Evolutionary conservation across 441 rosid genomes (phyloP).

Genomic region (Rhodomyrtus psidioides): DNA sequence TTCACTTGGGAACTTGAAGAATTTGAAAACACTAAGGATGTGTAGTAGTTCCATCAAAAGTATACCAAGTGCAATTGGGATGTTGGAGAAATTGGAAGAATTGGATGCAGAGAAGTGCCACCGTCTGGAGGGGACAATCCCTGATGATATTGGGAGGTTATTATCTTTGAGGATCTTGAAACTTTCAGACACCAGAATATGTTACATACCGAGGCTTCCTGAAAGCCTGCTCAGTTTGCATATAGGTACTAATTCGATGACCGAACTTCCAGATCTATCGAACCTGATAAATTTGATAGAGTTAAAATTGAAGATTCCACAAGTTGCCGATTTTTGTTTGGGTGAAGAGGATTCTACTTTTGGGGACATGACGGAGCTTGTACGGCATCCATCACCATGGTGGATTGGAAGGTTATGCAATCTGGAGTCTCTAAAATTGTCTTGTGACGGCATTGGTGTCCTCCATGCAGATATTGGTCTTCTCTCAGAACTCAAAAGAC

Average conservation of each 20-base stretch:
- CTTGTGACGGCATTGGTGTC: not conserved
- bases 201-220: not conserved
- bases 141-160: not conserved
- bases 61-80: not conserved
- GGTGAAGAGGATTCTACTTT: not conserved
- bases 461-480: not conserved
- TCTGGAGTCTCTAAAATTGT: not conserved
- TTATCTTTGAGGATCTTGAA: not conserved
- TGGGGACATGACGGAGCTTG: not conserved
- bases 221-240: not conserved
- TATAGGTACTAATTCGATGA: not conserved
- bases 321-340: not conserved
- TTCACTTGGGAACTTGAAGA: not conserved
- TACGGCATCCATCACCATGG: not conserved
- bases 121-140: not conserved
- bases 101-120: not conserved
- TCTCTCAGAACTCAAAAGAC: not conserved
- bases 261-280: not conserved
- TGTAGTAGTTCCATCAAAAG: not conserved
- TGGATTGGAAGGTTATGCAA: not conserved
- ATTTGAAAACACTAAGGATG: not conserved
- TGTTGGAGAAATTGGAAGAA: not conserved
- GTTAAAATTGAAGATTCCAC: not conserved
- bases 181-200: not conserved
- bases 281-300: not conserved